Evolutionary conservation across 805 yeast genomes (phyloP).

Genomic region (Metschnikowia shivogae): DNA sequence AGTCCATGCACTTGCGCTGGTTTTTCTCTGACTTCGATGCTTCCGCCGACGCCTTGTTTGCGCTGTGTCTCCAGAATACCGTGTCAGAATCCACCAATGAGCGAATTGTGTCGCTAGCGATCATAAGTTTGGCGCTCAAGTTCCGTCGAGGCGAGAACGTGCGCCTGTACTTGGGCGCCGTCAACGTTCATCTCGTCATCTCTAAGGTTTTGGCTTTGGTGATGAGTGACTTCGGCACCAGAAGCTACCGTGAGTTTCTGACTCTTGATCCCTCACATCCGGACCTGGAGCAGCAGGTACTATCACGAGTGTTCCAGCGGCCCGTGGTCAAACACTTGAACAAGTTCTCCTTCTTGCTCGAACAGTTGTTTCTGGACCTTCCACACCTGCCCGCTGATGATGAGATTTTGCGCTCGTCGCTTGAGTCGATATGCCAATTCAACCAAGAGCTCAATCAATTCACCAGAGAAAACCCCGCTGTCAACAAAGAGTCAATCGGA

Average conservation of each 20-base stretch:
- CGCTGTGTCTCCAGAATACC: constrained; percentile 22
- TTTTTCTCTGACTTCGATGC: constrained; percentile 37
- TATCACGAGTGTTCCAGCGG: constrained; percentile 17
- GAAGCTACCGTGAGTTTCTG: constrained; percentile 19
- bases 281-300: constrained; percentile 11
- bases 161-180: constrained; percentile 18
- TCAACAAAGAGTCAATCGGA: constrained; percentile 7
- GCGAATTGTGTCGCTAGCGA: constrained; percentile 25
- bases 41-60: constrained; percentile 26
- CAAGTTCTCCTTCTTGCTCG: constrained; percentile 44
- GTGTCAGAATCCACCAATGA: constrained; percentile 19
- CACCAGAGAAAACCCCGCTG: constrained; percentile 14
- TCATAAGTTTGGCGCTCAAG: constrained; percentile 34
- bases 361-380: constrained; percentile 26
- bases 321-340: constrained; percentile 50
- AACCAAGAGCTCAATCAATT: constrained; percentile 21
- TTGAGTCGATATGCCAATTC: constrained; percentile 26
- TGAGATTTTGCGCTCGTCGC: constrained; percentile 18
- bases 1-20: constrained; percentile 25
- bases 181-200: constrained; percentile 20
- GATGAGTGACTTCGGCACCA: constrained; percentile 12
- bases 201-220: constrained; percentile 20
- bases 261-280: constrained; percentile 9
- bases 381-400: constrained; percentile 12
- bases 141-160: constrained; percentile 23